Base-by-base conservation (phyloP, 345 rosid species). In the Orychophragmus violaceus region DNA sequence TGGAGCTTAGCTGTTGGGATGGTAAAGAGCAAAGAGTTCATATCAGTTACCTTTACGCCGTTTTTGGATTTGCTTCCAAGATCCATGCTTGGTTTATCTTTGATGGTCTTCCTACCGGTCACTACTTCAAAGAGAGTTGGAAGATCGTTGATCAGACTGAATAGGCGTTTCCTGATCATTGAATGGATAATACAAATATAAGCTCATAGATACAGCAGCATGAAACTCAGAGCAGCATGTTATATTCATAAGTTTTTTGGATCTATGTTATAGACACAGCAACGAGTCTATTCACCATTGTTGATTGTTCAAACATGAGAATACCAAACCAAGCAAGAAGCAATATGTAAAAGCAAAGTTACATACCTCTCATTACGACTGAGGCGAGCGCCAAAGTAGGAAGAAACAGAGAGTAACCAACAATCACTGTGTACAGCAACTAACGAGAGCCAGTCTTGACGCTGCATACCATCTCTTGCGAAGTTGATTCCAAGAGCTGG, bases 401-500 rank as follows among this genome's bases (percentile, higher is more conserved):
- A 87, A 29, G 94, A 77, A 70, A 89, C 94, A 22, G 94, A 81
- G 42, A 87, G 85, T 60, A 89, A 59, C 96, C 96, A 89, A 52
- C 84, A 89, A 71, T 89, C 94, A 56, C 94, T 87, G 72, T 87
- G 89, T 49, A 89, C 94, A 4, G 91, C 91, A 51, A 89, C 94
- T 52, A 89, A 66, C 0, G 91, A 87, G 62, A 89, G 85, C 96
- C 96, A 89, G 39, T 89, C 91, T 69, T 87, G 85, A 46, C 87
- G 79, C 17, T 77, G 76, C 94, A 89, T 89, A 4, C 91, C 94
- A 78, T 89, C 94, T 76, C 91, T 80, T 0, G 89, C 88, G 65
- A 89, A 89, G 71, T 89, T 89, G 64, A 89, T 87, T 13, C 96
- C 96, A 76, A 89, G 78, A 4, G 88, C 89, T 12, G 94, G 96